Conservation (phyloP, 495 filamentous ascomycete species). For the Podospora pseudoanserina region DNA sequence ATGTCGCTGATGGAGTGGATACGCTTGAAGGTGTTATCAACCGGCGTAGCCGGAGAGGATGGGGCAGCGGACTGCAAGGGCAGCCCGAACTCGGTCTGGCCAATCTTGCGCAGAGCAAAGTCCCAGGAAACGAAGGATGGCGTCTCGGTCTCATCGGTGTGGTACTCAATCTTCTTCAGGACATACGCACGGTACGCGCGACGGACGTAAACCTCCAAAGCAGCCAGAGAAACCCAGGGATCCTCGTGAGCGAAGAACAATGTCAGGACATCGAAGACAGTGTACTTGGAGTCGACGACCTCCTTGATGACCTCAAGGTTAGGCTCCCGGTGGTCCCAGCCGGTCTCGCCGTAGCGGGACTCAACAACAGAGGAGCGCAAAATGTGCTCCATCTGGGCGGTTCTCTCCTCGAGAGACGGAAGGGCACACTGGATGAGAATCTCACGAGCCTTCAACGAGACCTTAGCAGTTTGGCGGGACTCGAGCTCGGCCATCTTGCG, state of each 20-base stretch:
- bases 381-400: constrained; percentile 97
- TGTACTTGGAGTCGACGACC: constrained; percentile 97
- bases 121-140: constrained; percentile 91
- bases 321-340: constrained; percentile 94
- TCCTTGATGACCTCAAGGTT: constrained; percentile 85
- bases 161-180: constrained; percentile 83
- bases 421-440: constrained; percentile 95
- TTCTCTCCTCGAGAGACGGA: constrained; percentile 91
- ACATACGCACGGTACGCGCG: constrained; percentile 95
- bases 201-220: constrained; percentile 92
- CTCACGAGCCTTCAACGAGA: constrained; percentile 93
- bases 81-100: constrained; percentile 80
- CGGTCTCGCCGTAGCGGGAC: constrained; percentile 92
- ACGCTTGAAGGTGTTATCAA: constrained; percentile 63
- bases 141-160: constrained; percentile 66
- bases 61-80: constrained; percentile 69
- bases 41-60: constrained; percentile 83
- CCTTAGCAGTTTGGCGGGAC: constrained; percentile 83
- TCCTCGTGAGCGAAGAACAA: constrained; percentile 92
- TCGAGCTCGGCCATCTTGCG: constrained; percentile 89
- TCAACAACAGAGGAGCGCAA: constrained; percentile 95
- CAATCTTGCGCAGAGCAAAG: constrained; percentile 88
- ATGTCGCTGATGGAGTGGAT: constrained; percentile 95
- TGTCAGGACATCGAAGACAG: constrained; percentile 92
- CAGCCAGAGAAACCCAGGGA: constrained; percentile 90